Base-by-base conservation (phyloP, 73 alveolate species). In the Diophrys sp. region DNA sequence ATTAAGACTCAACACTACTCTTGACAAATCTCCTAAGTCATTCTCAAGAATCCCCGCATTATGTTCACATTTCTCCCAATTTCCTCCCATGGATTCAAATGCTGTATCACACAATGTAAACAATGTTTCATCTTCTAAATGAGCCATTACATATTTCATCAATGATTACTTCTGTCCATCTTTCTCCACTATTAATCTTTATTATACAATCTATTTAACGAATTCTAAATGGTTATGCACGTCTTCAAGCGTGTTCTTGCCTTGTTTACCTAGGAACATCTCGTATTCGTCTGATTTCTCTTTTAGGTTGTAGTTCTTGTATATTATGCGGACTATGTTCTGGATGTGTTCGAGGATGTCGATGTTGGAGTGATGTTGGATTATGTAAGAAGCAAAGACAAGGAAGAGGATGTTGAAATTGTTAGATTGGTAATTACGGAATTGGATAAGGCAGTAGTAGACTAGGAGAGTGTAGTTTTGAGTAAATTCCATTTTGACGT, bases 271-370 rank as follows among this genome's bases (percentile, higher is more conserved):
- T 8, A 85, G 56, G 77, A 85, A 85, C 79, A 85, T 53, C 44
- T 85, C 93, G 34, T 85, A 85, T 28, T 85, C 93, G 57, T 85
- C 93, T 14, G 82, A 54, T 72, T 85, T 85, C 71, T 85, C 83
- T 31, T 85, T 56, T 24, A 62, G 29, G 31, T 66, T 55, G 73
- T 54, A 79, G 69, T 85, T 85, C 33, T 76, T 85, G 68, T 72
- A 62, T 11, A 85, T 87, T 23, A 85, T 73, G 27, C 78, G 82
- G 23, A 85, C 84, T 14, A 76, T 78, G 28, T 66, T 71, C n/a
- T 78, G 31, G 26, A 85, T 71, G 67, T 85, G 93, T 29, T 79
- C 71, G 0, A 70, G 55, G 73, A 80, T 67, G 34, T 54, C 54
- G 11, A 70, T 23, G 30, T 68, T 79, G 31, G 70, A 73, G 67